Percentiles rank a stretch among this genome's conserved stretches.
These are phyloP conservation scores for Ceratorhiza oryzae-sativae DNA, from an alignment of 1,284 basidiomycete species.

Conservation along the genomic window DNA sequence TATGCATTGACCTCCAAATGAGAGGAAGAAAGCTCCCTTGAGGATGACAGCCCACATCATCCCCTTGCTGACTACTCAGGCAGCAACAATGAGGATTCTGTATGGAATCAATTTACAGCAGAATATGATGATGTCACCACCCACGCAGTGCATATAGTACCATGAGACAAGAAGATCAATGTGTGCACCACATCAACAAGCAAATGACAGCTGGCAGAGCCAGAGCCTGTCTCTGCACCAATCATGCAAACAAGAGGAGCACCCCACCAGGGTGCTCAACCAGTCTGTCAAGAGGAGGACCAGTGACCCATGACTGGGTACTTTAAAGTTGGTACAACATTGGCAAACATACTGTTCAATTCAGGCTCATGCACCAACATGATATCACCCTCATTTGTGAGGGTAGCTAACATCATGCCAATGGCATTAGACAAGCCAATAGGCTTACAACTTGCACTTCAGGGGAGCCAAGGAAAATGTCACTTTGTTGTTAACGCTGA, in stretches of 20 bases:
- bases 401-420: constrained; percentile 1
- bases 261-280: background rate
- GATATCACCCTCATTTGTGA: constrained; percentile 5
- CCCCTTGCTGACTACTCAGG: background rate
- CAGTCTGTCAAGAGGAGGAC: background rate
- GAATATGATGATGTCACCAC: background rate
- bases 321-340: background rate
- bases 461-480: background rate
- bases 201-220: background rate
- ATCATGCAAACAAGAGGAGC: background rate
- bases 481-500: background rate
- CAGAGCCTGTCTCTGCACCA: background rate
- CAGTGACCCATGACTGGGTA: constrained; percentile 7
- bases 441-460: constrained; percentile 14
- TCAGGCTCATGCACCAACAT: constrained; percentile 21
- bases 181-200: background rate
- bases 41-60: background rate
- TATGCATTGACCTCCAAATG: background rate
- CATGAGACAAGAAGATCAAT: background rate
- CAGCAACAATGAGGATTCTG: background rate
- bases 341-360: constrained; percentile 21
- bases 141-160: background rate
- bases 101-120: background rate
- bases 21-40: background rate
- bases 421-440: background rate